phyloP scores from a whole-genome alignment of 2,329 filamentous ascomycete genomes.

The Alternaria alternata region DNA sequence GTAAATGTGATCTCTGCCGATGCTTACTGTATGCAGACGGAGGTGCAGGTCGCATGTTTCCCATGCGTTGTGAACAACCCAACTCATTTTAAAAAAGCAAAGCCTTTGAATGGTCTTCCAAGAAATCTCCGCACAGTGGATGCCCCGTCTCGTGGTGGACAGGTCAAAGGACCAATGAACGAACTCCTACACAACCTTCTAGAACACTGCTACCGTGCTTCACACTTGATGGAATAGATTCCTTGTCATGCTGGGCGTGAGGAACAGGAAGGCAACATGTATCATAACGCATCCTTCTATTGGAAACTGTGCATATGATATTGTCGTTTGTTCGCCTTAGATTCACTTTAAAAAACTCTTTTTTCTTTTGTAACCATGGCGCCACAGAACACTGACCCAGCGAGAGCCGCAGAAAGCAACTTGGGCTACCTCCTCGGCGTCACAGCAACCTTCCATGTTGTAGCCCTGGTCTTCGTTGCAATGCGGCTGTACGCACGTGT shows the following conservation, averaged over 20 bases:
- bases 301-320: background rate
- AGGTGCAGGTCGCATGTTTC: background rate
- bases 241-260: background rate
- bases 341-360: background rate
- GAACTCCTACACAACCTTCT: background rate
- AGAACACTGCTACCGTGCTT: background rate
- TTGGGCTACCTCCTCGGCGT: background rate
- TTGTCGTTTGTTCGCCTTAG: background rate
- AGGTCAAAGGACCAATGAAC: background rate
- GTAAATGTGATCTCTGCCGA: background rate
- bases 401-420: background rate
- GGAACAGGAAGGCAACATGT: background rate
- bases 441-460: background rate
- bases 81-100: background rate
- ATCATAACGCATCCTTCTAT: background rate
- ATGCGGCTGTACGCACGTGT: background rate
- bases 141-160: background rate
- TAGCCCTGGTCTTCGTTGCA: background rate
- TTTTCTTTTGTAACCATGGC: background rate
- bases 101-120: background rate
- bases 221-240: too few relatives aligned
- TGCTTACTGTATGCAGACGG: background rate
- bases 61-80: background rate
- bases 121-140: background rate
- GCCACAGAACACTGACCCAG: background rate